Percentiles rank a stretch among this genome's conserved stretches.
Evolutionary conservation across 805 yeast species (phyloP).

Genomic region (Cyberlindnera subsufficiens): DNA sequence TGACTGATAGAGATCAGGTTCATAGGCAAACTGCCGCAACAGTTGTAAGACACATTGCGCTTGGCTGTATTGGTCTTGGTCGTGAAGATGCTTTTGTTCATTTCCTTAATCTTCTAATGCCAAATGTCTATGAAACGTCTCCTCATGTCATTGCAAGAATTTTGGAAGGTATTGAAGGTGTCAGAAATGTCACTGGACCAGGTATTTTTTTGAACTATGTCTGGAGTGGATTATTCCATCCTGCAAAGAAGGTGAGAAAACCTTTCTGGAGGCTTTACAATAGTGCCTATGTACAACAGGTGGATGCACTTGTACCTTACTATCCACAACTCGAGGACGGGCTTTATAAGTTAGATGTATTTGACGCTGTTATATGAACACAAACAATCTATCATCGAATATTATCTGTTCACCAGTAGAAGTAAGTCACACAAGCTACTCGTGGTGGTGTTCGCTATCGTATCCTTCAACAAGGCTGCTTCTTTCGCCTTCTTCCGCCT

Average conservation of each 20-base stretch:
- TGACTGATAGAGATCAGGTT: conserved; percentile 84
- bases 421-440: not conserved
- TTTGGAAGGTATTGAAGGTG: conserved; percentile 70
- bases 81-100: conserved; percentile 82
- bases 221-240: conserved; percentile 89
- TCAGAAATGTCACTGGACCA: conserved; percentile 67
- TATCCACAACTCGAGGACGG: conserved; percentile 55
- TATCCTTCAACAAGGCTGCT: not conserved
- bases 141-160: conserved; percentile 90
- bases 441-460: not conserved
- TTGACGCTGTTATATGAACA: conserved; percentile 17
- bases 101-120: conserved; percentile 72
- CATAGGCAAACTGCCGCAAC: conserved; percentile 95
- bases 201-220: conserved; percentile 71
- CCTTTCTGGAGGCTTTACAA: conserved; percentile 87
- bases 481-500: conserved; percentile 1
- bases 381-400: not conserved
- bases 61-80: conserved; percentile 71
- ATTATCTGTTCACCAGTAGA: not conserved
- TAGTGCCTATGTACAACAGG: conserved; percentile 62
- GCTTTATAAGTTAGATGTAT: conserved; percentile 14
- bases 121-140: conserved; percentile 89
- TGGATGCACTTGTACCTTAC: conserved; percentile 75
- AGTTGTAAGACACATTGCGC: conserved; percentile 74
- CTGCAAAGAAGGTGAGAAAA: conserved; percentile 79